Evolutionary conservation across 257 asterid genomes (phyloP).

Genomic region (Penstemon newberryi): DNA sequence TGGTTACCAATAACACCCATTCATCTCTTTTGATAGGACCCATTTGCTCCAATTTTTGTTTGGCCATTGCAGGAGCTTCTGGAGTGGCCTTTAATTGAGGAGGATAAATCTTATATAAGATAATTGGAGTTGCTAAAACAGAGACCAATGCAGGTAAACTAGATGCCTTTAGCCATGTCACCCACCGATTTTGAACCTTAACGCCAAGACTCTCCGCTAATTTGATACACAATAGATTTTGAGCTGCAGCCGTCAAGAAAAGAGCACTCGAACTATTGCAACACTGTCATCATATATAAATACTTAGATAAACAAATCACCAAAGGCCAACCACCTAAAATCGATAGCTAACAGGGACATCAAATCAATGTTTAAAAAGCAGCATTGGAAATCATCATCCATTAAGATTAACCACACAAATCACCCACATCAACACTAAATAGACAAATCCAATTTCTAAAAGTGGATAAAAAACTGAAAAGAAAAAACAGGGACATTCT

Average conservation of each 20-base stretch:
- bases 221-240: constrained; percentile 67
- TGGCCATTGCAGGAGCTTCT: constrained; percentile 72
- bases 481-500: no score
- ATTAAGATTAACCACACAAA: not conserved
- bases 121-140: constrained; percentile 52
- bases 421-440: not conserved
- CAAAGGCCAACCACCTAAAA: not conserved
- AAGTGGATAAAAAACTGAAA: not conserved
- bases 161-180: constrained; percentile 71
- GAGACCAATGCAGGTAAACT: constrained; percentile 51
- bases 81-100: constrained; percentile 73
- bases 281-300: constrained; percentile 45
- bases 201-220: constrained; percentile 79
- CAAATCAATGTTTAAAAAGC: not conserved
- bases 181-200: constrained; percentile 56
- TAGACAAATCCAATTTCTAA: not conserved
- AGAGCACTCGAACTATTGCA: constrained; percentile 68
- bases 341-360: not conserved
- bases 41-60: constrained; percentile 60
- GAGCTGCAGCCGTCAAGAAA: constrained; percentile 89
- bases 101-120: constrained; percentile 62
- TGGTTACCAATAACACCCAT: constrained; percentile 71
- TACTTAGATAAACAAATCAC: not conserved
- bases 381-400: not conserved
- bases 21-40: constrained; percentile 69